phyloP scores from a whole-genome alignment of 2,329 filamentous ascomycete species.

The Trichoderma citrinoviride region DNA sequence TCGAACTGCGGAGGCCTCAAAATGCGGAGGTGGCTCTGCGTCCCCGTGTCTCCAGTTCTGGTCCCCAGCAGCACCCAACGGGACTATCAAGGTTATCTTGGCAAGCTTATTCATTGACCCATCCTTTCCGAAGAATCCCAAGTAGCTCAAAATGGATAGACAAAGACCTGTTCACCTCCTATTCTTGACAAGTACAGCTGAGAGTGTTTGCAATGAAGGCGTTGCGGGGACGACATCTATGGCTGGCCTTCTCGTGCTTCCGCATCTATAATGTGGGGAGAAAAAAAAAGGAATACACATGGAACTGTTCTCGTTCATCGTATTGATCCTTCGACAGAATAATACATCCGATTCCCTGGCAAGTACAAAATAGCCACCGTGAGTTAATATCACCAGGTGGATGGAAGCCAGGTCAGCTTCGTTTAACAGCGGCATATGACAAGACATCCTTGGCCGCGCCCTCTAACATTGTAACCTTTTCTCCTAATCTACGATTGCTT shows the following conservation, averaged over 20 bases:
- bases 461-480: background rate
- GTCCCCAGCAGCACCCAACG: background rate
- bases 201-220: background rate
- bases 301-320: too few relatives aligned
- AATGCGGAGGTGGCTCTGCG: background rate
- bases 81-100: background rate
- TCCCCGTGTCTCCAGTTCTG: background rate
- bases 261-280: too few relatives aligned
- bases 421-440: too few relatives aligned
- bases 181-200: background rate
- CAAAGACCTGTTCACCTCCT: too few relatives aligned
- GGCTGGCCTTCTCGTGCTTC: too few relatives aligned
- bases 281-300: too few relatives aligned
- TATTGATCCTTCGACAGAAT: too few relatives aligned
- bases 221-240: too few relatives aligned
- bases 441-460: background rate
- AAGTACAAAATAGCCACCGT: background rate
- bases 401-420: background rate
- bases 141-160: too few relatives aligned
- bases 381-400: background rate
- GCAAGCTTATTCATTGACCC: background rate
- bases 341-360: background rate
- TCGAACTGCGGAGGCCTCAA: background rate
- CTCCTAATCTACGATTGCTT: background rate
- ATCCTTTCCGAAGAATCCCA: background rate